Conservation (phyloP, 106 monocot species). For the Dioscorea zingiberensis region DNA sequence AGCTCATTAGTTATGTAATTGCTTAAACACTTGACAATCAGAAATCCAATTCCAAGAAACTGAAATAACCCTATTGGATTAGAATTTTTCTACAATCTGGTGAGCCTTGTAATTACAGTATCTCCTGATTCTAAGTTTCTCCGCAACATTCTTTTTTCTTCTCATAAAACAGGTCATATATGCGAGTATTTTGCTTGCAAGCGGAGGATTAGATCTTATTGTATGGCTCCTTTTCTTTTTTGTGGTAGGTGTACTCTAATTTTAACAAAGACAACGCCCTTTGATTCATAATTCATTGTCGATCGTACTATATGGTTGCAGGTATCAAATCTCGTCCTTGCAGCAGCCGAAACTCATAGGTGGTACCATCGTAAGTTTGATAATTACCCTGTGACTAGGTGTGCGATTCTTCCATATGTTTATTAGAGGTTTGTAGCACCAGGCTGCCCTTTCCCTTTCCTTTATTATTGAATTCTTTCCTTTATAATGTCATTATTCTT, state of each 20-base stretch:
- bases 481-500: too few relatives aligned
- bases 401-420: slow-evolving; percentile 62
- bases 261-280: not conserved
- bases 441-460: too few relatives aligned
- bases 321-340: slow-evolving; percentile 76
- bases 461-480: too few relatives aligned
- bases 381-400: slow-evolving; percentile 49
- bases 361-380: slow-evolving; percentile 88
- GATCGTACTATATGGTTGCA: slow-evolving; percentile 16
- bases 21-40: not conserved
- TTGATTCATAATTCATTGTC: not conserved
- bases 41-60: not conserved
- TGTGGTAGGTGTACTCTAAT: slow-evolving; percentile 48
- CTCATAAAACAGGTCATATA: slow-evolving; percentile 65
- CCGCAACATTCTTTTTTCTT: not conserved
- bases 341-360: slow-evolving; percentile 73
- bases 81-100: too few relatives aligned
- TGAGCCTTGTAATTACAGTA: too few relatives aligned
- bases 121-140: too few relatives aligned
- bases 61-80: not conserved
- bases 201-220: slow-evolving; percentile 58
- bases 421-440: slow-evolving; percentile 57
- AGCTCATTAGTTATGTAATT: not conserved
- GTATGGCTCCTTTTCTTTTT: slow-evolving; percentile 81
- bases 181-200: slow-evolving; percentile 70